A percentile compares a stretch with the other conserved stretches of the same genome.
Evolutionary conservation across 2,329 filamentous ascomycete genomes (phyloP).

Genomic region (Aspergillus neoniger): DNA sequence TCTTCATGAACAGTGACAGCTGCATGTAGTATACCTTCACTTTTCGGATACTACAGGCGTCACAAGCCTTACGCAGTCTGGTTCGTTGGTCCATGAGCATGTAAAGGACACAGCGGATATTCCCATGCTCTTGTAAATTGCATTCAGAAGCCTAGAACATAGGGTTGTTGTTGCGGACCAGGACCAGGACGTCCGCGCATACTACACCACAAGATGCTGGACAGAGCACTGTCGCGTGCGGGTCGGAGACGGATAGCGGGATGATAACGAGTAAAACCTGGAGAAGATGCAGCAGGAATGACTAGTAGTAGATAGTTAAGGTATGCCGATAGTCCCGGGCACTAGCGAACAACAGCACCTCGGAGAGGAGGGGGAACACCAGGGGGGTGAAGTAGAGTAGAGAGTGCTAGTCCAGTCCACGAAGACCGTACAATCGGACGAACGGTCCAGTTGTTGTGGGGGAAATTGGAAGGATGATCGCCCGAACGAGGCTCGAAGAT

Average conservation of each 20-base stretch:
- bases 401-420: neutral
- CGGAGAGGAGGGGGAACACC: neutral
- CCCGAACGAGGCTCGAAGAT: neutral
- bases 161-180: slow-evolving; percentile 5
- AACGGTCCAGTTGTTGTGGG: slow-evolving; percentile 1
- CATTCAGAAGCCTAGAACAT: slow-evolving; percentile 20
- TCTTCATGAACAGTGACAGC: slow-evolving; percentile 9
- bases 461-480: slow-evolving; percentile 7
- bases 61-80: slow-evolving; percentile 54
- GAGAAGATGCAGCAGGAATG: neutral
- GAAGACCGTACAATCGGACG: neutral
- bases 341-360: neutral
- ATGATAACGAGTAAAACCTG: slow-evolving; percentile 1
- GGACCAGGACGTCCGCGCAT: slow-evolving; percentile 6
- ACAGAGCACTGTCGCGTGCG: slow-evolving; percentile 3
- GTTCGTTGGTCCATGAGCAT: slow-evolving; percentile 41
- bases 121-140: slow-evolving; percentile 26
- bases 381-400: neutral
- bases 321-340: neutral
- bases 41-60: slow-evolving; percentile 56
- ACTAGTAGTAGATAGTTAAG: neutral
- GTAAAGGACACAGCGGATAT: slow-evolving; percentile 18
- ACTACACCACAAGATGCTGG: neutral
- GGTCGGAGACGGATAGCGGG: slow-evolving; percentile 3
- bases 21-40: slow-evolving; percentile 49